Evolutionary conservation across 2,329 filamentous ascomycete species (phyloP).

Genomic region (Fusarium tupiense): DNA sequence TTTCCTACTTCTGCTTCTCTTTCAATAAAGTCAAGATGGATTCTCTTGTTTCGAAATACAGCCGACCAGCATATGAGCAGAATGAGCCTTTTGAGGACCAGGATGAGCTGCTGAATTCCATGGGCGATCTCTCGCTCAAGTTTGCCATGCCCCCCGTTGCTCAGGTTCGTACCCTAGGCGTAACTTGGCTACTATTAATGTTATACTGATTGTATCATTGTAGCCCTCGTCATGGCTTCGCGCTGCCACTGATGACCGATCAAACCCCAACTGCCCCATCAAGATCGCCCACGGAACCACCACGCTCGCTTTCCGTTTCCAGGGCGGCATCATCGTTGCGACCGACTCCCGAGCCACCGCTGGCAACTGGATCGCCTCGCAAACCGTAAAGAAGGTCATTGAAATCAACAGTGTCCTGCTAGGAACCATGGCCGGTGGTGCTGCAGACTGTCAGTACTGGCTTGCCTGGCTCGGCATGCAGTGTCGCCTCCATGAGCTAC

Average conservation of each 20-base stretch:
- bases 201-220: slow-evolving; percentile 4
- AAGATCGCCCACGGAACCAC: slow-evolving; percentile 99
- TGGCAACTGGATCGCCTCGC: slow-evolving; percentile 98
- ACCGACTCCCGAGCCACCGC: slow-evolving; percentile 97
- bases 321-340: slow-evolving; percentile 97
- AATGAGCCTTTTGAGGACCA: slow-evolving; percentile 78
- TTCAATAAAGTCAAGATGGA: slow-evolving; percentile 72
- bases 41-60: slow-evolving; percentile 91
- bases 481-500: slow-evolving; percentile 98
- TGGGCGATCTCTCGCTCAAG: slow-evolving; percentile 84
- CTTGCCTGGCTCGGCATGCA: slow-evolving; percentile 98
- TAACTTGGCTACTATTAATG: neutral
- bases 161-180: slow-evolving; percentile 68
- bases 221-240: slow-evolving; percentile 95
- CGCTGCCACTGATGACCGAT: slow-evolving; percentile 95
- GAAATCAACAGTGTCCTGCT: slow-evolving; percentile 95
- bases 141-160: slow-evolving; percentile 95
- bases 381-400: slow-evolving; percentile 99
- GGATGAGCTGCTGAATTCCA: slow-evolving; percentile 76
- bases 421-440: slow-evolving; percentile 98
- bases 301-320: slow-evolving; percentile 96
- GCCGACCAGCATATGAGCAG: slow-evolving; percentile 76
- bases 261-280: slow-evolving; percentile 97
- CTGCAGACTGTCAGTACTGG: slow-evolving; percentile 99
- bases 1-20: neutral